These are phyloP conservation scores for Brassica incana DNA, from an alignment of 345 rosid species.

Conservation along the genomic window DNA sequence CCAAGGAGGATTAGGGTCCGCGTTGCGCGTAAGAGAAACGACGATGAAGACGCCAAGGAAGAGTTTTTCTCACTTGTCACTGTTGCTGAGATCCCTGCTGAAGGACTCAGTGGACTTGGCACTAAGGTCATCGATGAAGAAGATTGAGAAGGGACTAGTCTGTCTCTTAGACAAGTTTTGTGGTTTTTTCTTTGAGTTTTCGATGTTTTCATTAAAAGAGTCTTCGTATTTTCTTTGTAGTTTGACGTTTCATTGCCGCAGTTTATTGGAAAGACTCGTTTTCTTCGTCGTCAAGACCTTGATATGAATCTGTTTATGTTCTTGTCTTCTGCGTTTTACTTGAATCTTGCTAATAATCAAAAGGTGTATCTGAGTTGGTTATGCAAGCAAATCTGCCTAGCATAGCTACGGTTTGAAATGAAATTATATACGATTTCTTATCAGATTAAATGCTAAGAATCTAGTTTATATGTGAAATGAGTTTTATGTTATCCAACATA, in stretches of 20 bases:
- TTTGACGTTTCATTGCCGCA: slow-evolving; percentile 2
- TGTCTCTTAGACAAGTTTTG: slow-evolving; percentile 26
- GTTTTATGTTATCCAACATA: not conserved
- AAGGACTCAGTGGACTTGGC: slow-evolving; percentile 61
- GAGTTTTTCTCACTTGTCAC: slow-evolving; percentile 76
- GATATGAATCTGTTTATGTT: not conserved
- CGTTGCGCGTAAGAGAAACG: slow-evolving; percentile 74
- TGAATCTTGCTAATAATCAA: not conserved
- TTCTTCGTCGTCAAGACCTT: slow-evolving; percentile 6
- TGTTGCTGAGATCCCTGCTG: slow-evolving; percentile 57
- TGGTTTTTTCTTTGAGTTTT: not conserved
- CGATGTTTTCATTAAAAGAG: slow-evolving; percentile 8
- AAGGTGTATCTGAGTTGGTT: not conserved
- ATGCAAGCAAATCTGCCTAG: not conserved
- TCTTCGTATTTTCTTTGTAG: slow-evolving; percentile 13
- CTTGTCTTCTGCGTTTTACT: not conserved
- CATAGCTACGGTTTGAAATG: not conserved
- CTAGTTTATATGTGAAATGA: not conserved
- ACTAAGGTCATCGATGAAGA: slow-evolving; percentile 74
- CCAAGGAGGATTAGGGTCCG: slow-evolving; percentile 79
- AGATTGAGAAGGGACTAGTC: slow-evolving; percentile 38
- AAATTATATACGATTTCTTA: not conserved
- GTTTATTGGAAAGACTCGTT: slow-evolving; percentile 21
- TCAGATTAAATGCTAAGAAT: not conserved
- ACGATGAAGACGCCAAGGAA: slow-evolving; percentile 84